Base-by-base conservation (phyloP, 257 asterid species). In the Solanum dulcamara region DNA sequence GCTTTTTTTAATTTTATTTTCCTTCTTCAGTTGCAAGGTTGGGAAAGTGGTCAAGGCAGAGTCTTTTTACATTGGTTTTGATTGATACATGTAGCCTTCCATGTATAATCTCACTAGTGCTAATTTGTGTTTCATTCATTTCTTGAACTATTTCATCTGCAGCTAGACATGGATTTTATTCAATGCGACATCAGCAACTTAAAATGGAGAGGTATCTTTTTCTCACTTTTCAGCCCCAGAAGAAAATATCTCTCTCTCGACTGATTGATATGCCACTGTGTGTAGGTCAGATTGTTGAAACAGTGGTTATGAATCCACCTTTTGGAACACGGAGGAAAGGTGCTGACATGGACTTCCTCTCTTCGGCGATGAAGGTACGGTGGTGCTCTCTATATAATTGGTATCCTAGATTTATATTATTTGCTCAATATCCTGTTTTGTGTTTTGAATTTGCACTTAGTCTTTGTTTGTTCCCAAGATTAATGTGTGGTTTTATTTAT, bases 271-370 rank as follows among this genome's bases (percentile, higher is more conserved):
- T 60, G 85, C 72, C 74, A 85, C 80, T 86, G 55, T 68, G 38
- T 87, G 50, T 88, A 96, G 99, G 90, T 86, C 91, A 80, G 85
- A 71, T 86, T 70, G 89, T 95, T 84, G 96, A 96, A 83, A 96
- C 98, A 50, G 91, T 94, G 84, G 98, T 96, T 59, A 93, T 96
- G 99, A 96, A 95, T 89, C 99, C 99, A 89, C 99, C 99, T 51
- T 96, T 96, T 86, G 99, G 99, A 72, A 96, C 99, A 18, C 90
- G 99, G 86, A 96, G 89, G 88, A 95, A 95, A 92, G 99, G 98
- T 57, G 98, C 98, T 12, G 99, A 96, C 90, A 94, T 95, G 98
- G 98, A 93, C 30, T 96, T 96, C 87, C 94, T 96, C 4, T 88
- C 88, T 75, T 88, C 90, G 81, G 98, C 96, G 46, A 89, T 96